Base-by-base conservation (phyloP, 441 rosid genomes). In the Brassica hybrid region DNA sequence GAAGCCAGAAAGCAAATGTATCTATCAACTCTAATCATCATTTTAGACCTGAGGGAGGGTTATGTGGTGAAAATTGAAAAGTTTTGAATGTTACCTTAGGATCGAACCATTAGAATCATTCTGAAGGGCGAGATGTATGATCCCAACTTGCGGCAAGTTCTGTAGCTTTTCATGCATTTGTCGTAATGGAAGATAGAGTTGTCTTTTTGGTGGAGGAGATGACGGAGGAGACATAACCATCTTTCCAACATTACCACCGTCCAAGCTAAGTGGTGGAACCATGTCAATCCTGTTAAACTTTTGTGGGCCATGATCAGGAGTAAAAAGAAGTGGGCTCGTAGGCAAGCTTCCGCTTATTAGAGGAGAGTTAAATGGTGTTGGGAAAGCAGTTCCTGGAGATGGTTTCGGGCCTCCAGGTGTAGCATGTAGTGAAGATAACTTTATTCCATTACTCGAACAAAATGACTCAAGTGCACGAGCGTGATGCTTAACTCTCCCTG, bases 191-290 rank as follows among this genome's bases (percentile, higher is more conserved):
- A 88, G 86, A 78, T 94, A 89, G 67, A 92, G 88, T 61, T 86
- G 92, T 76, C 89, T 88, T 63, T 82, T 90, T 41, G 77, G 86
- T 78, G 88, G 84, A 79, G 98, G 95, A 81, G 98, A 92, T 61
- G 73, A 74, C 60, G 97, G 97, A 5, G 95, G 95, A 10, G 99
- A 89, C 45, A 80, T 6, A 72, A 79, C 79, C 56, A 82, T 69
- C 84, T 89, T 96, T 76, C 84, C 91, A 43, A 85, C 65, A 67
- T 88, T 93, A 76, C 73, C 71, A 41, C 90, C 97, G 79, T 93
- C 99, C 89, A 93, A 88, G 86, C 92, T 91, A 79, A 92, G 87
- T 62, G 97, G 98, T 18, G 97, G 99, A 77, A 96, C 97, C 89
- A 90, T 84, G 69, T 93, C 98, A 12, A 91, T 91, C 78, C 89